Evolutionary conservation across 768 basidiomycete species (phyloP).

Genomic region (Phanerodontia chrysosporium): DNA sequence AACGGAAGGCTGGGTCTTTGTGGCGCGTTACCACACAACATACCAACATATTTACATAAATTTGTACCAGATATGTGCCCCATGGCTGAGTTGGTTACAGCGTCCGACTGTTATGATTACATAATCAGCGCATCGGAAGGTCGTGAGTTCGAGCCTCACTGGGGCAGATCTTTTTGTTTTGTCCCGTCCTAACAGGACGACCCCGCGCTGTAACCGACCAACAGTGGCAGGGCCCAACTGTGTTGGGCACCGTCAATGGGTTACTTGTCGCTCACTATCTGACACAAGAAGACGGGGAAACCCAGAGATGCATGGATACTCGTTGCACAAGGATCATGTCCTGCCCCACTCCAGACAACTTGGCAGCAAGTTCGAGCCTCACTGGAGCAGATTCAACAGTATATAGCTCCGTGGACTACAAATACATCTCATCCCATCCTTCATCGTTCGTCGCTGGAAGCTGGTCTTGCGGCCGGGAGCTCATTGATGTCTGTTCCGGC

Average conservation of each 20-base stretch:
- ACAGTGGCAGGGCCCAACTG: no score
- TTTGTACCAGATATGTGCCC: constrained; percentile 28
- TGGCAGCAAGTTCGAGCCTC: neutral
- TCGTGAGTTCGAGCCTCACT: constrained; percentile 52
- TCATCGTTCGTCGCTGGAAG: constrained; percentile 37
- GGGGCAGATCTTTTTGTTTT: constrained; percentile 14
- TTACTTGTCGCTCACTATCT: no score
- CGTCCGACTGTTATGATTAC: constrained; percentile 40
- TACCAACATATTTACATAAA: neutral
- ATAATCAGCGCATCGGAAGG: constrained; percentile 41
- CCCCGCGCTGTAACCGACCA: no score
- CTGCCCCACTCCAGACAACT: no score
- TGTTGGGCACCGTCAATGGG: no score
- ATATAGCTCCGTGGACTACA: constrained; percentile 25
- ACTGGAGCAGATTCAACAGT: neutral
- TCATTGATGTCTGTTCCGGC: neutral
- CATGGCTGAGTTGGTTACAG: constrained; percentile 51
- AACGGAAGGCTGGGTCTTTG: neutral
- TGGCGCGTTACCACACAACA: neutral
- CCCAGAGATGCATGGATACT: no score
- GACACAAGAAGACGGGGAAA: no score
- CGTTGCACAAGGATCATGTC: no score
- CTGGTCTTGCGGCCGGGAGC: neutral
- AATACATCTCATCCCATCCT: constrained; percentile 67
- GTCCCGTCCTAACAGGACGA: constrained; percentile 5